phyloP scores from a whole-genome alignment of 768 basidiomycete genomes.

The Lactarius deliciosus region DNA sequence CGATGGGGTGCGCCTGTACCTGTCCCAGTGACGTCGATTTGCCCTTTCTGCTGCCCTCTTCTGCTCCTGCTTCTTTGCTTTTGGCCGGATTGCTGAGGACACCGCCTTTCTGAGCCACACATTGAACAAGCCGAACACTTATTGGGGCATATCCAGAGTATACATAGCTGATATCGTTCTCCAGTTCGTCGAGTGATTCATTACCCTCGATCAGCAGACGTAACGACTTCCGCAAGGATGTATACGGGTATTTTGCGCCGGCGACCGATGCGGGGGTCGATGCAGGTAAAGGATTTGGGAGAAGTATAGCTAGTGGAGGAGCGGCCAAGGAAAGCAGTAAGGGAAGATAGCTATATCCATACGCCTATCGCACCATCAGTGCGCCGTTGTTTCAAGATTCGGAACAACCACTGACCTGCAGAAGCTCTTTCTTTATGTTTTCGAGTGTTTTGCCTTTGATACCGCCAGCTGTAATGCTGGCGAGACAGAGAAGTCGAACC shows the following conservation, averaged over 20 bases:
- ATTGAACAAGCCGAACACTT: conserved; percentile 88
- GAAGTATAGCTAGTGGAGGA: conserved; percentile 64
- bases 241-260: conserved; percentile 67
- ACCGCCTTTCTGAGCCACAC: conserved; percentile 86
- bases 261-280: conserved; percentile 43
- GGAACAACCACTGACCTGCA: conserved; percentile 54
- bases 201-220: conserved; percentile 91
- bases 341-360: conserved; percentile 73
- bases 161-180: conserved; percentile 93
- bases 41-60: conserved; percentile 41
- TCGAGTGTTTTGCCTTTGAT: conserved; percentile 87
- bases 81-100: conserved; percentile 77
- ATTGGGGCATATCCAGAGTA: conserved; percentile 98
- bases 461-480: conserved; percentile 79
- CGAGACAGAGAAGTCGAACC: conserved; percentile 79
- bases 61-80: conserved; percentile 51
- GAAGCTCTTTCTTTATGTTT: conserved; percentile 84
- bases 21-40: conserved; percentile 45
- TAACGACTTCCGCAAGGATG: conserved; percentile 73
- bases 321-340: conserved; percentile 62
- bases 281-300: conserved; percentile 66
- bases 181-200: conserved; percentile 75
- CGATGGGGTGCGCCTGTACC: conserved; percentile 85
- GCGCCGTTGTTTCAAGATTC: background rate
- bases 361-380: conserved; percentile 51